phyloP scores from a whole-genome alignment of 1,284 basidiomycete species.

The Baeospora myosura region DNA sequence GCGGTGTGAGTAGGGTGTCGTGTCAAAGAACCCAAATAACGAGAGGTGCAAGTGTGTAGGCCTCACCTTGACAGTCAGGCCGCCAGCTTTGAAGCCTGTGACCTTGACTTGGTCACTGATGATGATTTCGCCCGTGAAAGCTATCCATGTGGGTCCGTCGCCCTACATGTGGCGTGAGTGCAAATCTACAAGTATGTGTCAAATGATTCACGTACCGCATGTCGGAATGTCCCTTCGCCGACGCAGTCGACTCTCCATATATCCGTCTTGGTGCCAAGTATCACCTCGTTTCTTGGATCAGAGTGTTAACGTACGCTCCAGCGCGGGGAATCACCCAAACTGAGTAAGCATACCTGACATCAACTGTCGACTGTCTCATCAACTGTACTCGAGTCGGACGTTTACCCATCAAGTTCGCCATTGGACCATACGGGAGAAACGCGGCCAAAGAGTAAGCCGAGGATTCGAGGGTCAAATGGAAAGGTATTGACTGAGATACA shows the following conservation, averaged over 20 bases:
- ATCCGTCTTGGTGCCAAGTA: slow-evolving; percentile 49
- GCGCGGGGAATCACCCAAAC: too few species aligned
- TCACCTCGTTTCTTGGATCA: slow-evolving; percentile 26
- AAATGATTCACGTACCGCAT: slow-evolving; percentile 33
- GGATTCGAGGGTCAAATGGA: slow-evolving; percentile 53
- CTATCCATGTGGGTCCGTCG: slow-evolving; percentile 50
- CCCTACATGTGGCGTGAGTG: slow-evolving; percentile 31
- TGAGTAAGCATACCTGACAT: slow-evolving; percentile 46
- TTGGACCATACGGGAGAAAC: slow-evolving; percentile 53
- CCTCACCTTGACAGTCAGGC: slow-evolving; percentile 54
- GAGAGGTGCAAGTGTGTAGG: too few species aligned
- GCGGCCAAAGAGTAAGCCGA: slow-evolving; percentile 47
- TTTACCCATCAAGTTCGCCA: slow-evolving; percentile 28
- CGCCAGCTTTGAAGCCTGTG: slow-evolving; percentile 57
- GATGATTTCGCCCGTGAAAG: slow-evolving; percentile 54
- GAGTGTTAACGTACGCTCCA: neutral
- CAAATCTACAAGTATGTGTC: too few species aligned
- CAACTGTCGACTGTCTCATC: slow-evolving; percentile 59
- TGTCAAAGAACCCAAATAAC: neutral
- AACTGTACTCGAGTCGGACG: slow-evolving; percentile 50
- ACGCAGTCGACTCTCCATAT: slow-evolving; percentile 63
- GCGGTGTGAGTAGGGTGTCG: slow-evolving; percentile 1
- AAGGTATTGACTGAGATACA: slow-evolving; percentile 53
- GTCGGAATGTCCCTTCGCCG: slow-evolving; percentile 54
- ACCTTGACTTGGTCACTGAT: slow-evolving; percentile 42